phyloP scores from a whole-genome alignment of 441 rosid species.

The Gossypium gossypioides region DNA sequence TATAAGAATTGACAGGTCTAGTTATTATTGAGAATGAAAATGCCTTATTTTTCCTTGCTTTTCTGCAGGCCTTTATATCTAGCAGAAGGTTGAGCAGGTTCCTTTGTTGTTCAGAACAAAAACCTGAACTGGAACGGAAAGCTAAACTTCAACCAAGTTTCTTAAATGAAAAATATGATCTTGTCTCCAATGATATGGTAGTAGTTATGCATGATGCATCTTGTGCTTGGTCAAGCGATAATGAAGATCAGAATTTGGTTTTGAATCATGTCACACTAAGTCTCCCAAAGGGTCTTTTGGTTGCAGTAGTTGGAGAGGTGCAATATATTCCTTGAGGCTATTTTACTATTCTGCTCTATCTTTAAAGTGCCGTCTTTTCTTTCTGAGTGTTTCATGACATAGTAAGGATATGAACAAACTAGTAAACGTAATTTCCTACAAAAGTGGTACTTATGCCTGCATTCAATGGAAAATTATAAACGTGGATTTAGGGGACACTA shows the following conservation, averaged over 20 bases:
- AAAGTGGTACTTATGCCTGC: neutral
- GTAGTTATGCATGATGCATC: slow-evolving; percentile 51
- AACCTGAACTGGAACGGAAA: slow-evolving; percentile 20
- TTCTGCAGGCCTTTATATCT: slow-evolving; percentile 73
- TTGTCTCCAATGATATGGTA: slow-evolving; percentile 36
- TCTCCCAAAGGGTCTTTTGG: slow-evolving; percentile 58
- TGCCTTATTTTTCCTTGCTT: slow-evolving; percentile 13
- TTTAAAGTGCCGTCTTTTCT: neutral
- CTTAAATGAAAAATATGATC: slow-evolving; percentile 25
- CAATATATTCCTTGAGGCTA: slow-evolving; percentile 9
- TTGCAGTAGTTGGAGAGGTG: slow-evolving; percentile 88
- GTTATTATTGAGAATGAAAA: slow-evolving; percentile 2
- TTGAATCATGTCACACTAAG: slow-evolving; percentile 48
- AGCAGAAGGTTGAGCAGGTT: slow-evolving; percentile 70
- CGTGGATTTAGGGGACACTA: neutral
- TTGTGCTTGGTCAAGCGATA: slow-evolving; percentile 58
- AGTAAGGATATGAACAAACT: slow-evolving; percentile 2
- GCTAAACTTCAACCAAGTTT: slow-evolving; percentile 19
- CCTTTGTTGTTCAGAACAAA: slow-evolving; percentile 51
- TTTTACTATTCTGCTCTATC: neutral
- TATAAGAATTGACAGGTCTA: too few species aligned
- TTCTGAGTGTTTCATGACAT: neutral
- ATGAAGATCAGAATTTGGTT: slow-evolving; percentile 38
- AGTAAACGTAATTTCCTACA: neutral
- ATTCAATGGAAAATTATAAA: neutral